Evolutionary conservation across 495 filamentous ascomycete genomes (phyloP).

Genomic region (Usnea hakonensis): DNA sequence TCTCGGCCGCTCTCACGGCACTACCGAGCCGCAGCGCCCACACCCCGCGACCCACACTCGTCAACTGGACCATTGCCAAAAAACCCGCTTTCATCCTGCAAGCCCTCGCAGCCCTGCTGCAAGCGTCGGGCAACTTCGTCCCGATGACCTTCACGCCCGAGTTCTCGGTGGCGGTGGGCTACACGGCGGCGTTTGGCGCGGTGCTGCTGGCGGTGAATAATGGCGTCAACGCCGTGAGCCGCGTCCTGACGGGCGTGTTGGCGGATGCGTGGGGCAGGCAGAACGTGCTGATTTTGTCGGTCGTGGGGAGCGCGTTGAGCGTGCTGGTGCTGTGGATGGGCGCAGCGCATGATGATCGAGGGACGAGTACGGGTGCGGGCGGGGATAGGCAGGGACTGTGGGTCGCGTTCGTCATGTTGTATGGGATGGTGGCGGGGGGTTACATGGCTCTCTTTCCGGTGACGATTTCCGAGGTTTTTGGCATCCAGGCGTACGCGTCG

Average conservation of each 20-base stretch:
- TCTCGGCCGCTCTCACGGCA: too few species aligned
- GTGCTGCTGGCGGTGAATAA: conserved; percentile 47
- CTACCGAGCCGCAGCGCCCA: too few species aligned
- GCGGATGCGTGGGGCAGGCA: conserved; percentile 45
- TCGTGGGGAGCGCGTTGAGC: conserved; percentile 34
- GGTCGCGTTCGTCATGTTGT: conserved; percentile 45
- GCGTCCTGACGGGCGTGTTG: conserved; percentile 43
- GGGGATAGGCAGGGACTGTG: conserved; percentile 38
- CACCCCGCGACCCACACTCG: too few species aligned
- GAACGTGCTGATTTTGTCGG: conserved; percentile 46
- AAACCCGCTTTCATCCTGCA: too few species aligned
- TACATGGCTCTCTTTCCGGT: conserved; percentile 36
- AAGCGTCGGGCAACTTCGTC: conserved; percentile 29
- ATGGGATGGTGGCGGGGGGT: conserved; percentile 44
- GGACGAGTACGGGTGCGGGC: too few species aligned
- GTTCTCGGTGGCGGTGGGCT: conserved; percentile 37
- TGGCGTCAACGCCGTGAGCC: conserved; percentile 46
- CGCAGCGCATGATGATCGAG: conserved; percentile 21
- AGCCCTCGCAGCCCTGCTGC: too few species aligned
- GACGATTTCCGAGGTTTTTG: conserved; percentile 50
- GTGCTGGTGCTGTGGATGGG: conserved; percentile 33
- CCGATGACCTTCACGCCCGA: conserved; percentile 42
- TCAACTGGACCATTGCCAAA: too few species aligned
- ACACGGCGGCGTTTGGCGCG: conserved; percentile 35
- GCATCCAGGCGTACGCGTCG: conserved; percentile 49